phyloP scores from a whole-genome alignment of 1,284 basidiomycete species.

The Pyrrhoderma lamaoense region DNA sequence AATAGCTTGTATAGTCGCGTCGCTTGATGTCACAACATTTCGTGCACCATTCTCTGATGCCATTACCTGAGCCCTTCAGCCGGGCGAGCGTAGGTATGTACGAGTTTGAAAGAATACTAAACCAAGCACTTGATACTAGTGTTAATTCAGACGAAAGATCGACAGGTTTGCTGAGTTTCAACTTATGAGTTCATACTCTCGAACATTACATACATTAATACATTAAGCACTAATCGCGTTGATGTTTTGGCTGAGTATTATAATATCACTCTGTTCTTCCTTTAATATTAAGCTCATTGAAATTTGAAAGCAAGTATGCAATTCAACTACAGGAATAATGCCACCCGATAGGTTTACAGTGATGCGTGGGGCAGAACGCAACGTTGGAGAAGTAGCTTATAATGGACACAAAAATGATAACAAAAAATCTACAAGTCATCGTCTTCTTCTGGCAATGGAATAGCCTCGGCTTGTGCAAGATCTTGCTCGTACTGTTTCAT shows the following conservation, averaged over 20 bases:
- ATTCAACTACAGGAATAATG: not conserved
- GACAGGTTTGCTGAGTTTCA: too few species aligned
- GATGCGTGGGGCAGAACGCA: not conserved
- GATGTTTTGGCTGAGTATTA: too few species aligned
- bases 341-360: not conserved
- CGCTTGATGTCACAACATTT: not conserved
- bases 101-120: too few species aligned
- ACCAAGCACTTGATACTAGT: too few species aligned
- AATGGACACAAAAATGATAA: not conserved
- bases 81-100: too few species aligned
- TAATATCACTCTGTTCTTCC: not conserved
- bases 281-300: not conserved
- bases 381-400: not conserved
- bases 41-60: not conserved
- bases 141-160: too few species aligned
- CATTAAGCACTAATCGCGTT: too few species aligned
- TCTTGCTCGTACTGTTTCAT: conserved; percentile 84
- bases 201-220: too few species aligned
- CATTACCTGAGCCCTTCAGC: not conserved
- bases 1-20: not conserved
- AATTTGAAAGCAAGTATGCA: not conserved
- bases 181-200: too few species aligned
- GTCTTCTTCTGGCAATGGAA: conserved; percentile 76
- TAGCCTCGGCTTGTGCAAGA: conserved; percentile 64
- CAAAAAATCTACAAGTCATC: conserved; percentile 53